Base-by-base conservation (phyloP, 768 basidiomycete genomes). In the Suillus discolor region DNA sequence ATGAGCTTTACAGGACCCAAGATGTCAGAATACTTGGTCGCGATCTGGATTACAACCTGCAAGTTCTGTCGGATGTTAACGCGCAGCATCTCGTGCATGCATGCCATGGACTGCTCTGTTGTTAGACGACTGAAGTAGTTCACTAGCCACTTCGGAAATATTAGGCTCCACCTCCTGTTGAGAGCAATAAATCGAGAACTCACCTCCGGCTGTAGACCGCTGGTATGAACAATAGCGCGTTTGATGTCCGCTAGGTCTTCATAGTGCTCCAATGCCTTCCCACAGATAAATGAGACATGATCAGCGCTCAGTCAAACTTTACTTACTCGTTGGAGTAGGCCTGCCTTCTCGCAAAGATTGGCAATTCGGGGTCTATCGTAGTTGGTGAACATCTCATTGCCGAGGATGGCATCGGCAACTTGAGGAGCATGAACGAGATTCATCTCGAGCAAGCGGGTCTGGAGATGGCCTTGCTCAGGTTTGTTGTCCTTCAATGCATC, bases 201-300 rank as follows among this genome's bases (percentile, higher is more conserved):
- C 76, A 93, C 93, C 66, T 98, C 97, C 2, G 91, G 81, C 69
- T 90, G 89, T 65, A 98, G 88, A 47, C 89, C 86, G 61, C 87
- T 88, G 41, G 93, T 91, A 74, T 99, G 97, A 0, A 99, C 96
- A 67, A 99, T 89, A 44, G 94, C 96, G 34, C 97, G 94, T 82
- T 99, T 99, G 81, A 99, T 99, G 74, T 99, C 97, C n/a, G 91
- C 89, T 69, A 97, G 83, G 73, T 99, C 97, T 71, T 99, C 96
- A 74, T 99, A 99, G 72, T 97, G 97, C 76, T 99, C 97, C 34
- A 99, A 84, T 47, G 97, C 97, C 94, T 97, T 63, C n/a, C 70
- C 57, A 64, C n/a, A 60, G 51, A 57, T 68, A 65, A 71, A 71
- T 47, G 63, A 57, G 60, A 42, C 38, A 36, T n/a, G 57, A 47